Evolutionary conservation across 192 early-diverging fungal genomes (phyloP).

Genomic region (Entomortierella lignicola): DNA sequence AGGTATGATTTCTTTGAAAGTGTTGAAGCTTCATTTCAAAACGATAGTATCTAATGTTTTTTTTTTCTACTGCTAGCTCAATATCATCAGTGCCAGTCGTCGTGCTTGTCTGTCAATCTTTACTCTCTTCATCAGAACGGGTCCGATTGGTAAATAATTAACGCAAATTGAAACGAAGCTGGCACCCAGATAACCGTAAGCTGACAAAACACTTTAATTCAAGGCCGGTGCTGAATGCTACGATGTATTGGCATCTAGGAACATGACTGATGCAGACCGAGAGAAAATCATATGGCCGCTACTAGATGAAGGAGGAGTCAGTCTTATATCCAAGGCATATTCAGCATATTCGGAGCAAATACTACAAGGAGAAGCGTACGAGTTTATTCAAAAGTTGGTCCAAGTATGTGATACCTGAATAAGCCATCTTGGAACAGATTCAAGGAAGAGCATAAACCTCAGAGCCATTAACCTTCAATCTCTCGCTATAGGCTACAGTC

Average conservation of each 20-base stretch:
- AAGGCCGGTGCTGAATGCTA: slow-evolving; percentile 65
- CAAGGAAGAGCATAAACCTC: too few relatives aligned
- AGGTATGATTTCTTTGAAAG: slow-evolving; percentile 5
- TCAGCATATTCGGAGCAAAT: slow-evolving; percentile 15
- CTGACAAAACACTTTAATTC: background rate
- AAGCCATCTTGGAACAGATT: background rate
- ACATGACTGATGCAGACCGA: slow-evolving; percentile 40
- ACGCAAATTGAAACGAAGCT: too few relatives aligned
- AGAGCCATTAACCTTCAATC: background rate
- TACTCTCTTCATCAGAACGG: slow-evolving; percentile 31
- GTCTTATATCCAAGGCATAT: slow-evolving; percentile 44
- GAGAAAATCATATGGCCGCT: slow-evolving; percentile 54
- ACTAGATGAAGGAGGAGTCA: slow-evolving; percentile 42
- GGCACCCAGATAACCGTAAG: background rate
- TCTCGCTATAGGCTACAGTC: slow-evolving; percentile 27
- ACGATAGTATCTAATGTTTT: background rate
- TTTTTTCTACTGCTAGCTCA: slow-evolving; percentile 14
- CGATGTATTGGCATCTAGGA: slow-evolving; percentile 54
- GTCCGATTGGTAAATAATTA: slow-evolving; percentile 55
- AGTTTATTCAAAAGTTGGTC: slow-evolving; percentile 42
- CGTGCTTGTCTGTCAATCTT: slow-evolving; percentile 29
- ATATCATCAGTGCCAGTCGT: slow-evolving; percentile 10
- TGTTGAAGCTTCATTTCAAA: background rate
- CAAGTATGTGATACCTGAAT: slow-evolving; percentile 11
- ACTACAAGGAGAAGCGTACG: slow-evolving; percentile 31